Base-by-base conservation (phyloP, 257 asterid species). In the Dorcoceras hygrometricum region DNA sequence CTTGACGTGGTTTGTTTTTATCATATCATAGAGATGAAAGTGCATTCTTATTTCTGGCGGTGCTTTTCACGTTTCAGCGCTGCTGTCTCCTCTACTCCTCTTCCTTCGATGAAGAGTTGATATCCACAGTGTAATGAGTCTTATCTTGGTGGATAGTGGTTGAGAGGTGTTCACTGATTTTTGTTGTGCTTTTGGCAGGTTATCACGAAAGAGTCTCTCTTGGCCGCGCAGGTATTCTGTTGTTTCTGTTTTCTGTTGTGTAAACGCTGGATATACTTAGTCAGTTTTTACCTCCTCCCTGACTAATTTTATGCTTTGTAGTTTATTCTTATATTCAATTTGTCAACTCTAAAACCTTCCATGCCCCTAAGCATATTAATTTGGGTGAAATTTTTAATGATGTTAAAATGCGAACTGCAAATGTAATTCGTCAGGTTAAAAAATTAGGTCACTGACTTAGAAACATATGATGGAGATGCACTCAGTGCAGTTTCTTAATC, bases 211-310 rank as follows among this genome's bases (percentile, higher is more conserved):
- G 99, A 83, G 80, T 94, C 99, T 65, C 88, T 94, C 64, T 66
- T 88, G 82, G 91, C 87, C 73, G 99, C 99, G 46, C 99, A 94
- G 98, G 99, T 90, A 78, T 18, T 59, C 3, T 9, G 19, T 4
- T 34, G 32, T 66, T 57, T 32, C 34, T 72, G n/a, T n/a, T 55
- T 39, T 23, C 29, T 18, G 64, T 56, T 60, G 34, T 20, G 57
- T 22, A 57, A 43, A 23, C 24, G 31, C 50, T 43, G 20, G 20
- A 20, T 16, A 43, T 43, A 4, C 53, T 43, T 43, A 14, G 20
- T 43, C 19, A 14, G 4, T 16, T 34, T 43, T 14, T 43, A 43
- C 4, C 6, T 16, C 5, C 53, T 43, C 20, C 53, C 1, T 16
- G 19, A 61, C 64, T 58, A 55, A 61, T 18, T 19, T 29, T 53